A percentile compares a stretch with the other conserved stretches of the same genome.
Conservation (phyloP, 345 rosid genomes). For the Gynandropsis gynandra region DNA sequence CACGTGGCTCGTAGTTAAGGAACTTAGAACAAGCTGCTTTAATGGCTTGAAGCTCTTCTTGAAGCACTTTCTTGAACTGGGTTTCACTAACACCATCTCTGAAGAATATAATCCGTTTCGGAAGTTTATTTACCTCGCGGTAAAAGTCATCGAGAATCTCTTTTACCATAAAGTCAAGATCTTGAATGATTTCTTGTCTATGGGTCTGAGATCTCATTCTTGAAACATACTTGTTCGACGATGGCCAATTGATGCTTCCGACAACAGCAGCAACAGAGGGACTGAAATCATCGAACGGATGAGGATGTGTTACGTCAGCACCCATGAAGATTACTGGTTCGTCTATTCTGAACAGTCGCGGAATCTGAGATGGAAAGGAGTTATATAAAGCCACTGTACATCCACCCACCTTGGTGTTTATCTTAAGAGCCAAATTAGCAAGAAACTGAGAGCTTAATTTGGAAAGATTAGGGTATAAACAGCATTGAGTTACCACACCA, state of each 20-base stretch:
- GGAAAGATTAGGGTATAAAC: slow-evolving; percentile 74
- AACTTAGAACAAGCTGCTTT: slow-evolving; percentile 56
- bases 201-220: slow-evolving; percentile 98
- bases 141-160: slow-evolving; percentile 74
- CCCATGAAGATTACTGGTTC: slow-evolving; percentile 98
- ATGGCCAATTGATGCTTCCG: slow-evolving; percentile 99
- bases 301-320: slow-evolving; percentile 97
- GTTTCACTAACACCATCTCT: slow-evolving; percentile 96
- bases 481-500: slow-evolving; percentile 85
- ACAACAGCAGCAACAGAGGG: slow-evolving; percentile 98
- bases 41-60: slow-evolving; percentile 70
- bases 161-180: slow-evolving; percentile 73
- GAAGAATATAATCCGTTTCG: slow-evolving; percentile 80
- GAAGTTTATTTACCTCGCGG: slow-evolving; percentile 57
- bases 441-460: slow-evolving; percentile 83
- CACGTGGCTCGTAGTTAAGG: slow-evolving; percentile 53
- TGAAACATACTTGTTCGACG: slow-evolving; percentile 79
- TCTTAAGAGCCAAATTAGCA: slow-evolving; percentile 87
- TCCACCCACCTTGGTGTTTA: slow-evolving; percentile 94
- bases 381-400: slow-evolving; percentile 78
- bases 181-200: slow-evolving; percentile 82
- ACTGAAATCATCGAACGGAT: slow-evolving; percentile 86
- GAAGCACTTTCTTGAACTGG: slow-evolving; percentile 69
- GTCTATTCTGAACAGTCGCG: slow-evolving; percentile 49
- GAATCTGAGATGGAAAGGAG: slow-evolving; percentile 73